Percentiles rank a stretch among this genome's conserved stretches.
phyloP scores from a whole-genome alignment of 257 asterid genomes.

The Gentiana dahurica region DNA sequence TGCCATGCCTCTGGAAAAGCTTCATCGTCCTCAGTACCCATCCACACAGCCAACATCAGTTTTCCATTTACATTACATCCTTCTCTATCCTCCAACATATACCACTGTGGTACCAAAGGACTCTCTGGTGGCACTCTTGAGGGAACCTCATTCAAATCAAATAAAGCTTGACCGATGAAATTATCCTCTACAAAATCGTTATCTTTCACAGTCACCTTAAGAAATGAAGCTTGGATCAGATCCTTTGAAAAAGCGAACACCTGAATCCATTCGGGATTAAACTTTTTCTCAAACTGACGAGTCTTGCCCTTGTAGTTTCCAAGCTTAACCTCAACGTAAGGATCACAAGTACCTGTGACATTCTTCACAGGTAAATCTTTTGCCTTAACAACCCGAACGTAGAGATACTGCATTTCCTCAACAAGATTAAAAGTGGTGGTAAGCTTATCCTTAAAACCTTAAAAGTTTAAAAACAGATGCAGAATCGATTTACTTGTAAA shows the following conservation, averaged over 20 bases:
- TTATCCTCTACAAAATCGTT: conserved; percentile 18
- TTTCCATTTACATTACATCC: conserved; percentile 12
- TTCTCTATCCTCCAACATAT: not conserved
- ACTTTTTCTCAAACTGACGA: conserved; percentile 11
- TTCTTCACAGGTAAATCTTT: conserved; percentile 9
- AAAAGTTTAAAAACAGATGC: too few species aligned
- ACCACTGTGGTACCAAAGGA: conserved; percentile 25
- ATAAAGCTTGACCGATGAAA: conserved; percentile 10
- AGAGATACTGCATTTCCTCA: conserved; percentile 19
- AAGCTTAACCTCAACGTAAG: conserved; percentile 20
- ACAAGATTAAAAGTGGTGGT: conserved; percentile 16
- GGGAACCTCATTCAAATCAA: conserved; percentile 19
- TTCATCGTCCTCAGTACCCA: conserved; percentile 12
- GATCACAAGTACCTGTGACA: conserved; percentile 13
- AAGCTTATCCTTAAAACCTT: conserved; percentile 1
- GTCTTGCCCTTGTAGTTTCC: conserved; percentile 19
- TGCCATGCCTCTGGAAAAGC: conserved; percentile 16
- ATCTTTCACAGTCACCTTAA: conserved; percentile 17
- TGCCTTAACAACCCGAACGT: conserved; percentile 1
- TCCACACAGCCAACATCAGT: conserved; percentile 24
- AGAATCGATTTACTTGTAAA: too few species aligned
- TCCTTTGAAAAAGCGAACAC: conserved; percentile 21
- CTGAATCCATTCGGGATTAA: conserved; percentile 18
- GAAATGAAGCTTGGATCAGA: conserved; percentile 10
- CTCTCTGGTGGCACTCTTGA: conserved; percentile 19